These are phyloP conservation scores for Fusarium chaquense DNA, from an alignment of 2,329 filamentous ascomycete species.

Conservation along the genomic window DNA sequence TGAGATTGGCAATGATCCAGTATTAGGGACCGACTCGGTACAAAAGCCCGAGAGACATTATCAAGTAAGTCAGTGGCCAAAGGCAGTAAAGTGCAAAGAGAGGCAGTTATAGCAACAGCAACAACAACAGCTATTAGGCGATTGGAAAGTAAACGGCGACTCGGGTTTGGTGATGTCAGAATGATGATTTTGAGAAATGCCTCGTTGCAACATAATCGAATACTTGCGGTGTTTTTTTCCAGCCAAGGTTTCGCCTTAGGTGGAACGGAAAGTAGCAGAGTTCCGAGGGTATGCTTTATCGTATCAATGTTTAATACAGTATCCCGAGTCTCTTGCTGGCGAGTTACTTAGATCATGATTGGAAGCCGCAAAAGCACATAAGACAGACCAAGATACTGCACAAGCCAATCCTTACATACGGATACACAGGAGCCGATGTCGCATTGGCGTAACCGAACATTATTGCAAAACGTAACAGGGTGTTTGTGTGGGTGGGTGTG, in stretches of 20 bases:
- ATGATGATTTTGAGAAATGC: conserved; percentile 31
- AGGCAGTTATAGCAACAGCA: background rate
- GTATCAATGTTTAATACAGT: background rate
- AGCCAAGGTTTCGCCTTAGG: conserved; percentile 26
- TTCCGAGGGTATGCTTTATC: background rate
- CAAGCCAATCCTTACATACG: background rate
- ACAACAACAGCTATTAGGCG: conserved; percentile 6
- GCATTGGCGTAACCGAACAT: conserved; percentile 30
- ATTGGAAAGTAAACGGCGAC: background rate
- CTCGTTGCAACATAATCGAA: conserved; percentile 32
- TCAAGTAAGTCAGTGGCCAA: background rate
- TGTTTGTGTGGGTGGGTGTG: background rate
- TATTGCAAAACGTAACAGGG: conserved; percentile 25
- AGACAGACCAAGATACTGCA: background rate
- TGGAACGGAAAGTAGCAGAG: conserved; percentile 21
- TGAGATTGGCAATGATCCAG: conserved; percentile 11
- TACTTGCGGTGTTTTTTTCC: conserved; percentile 37
- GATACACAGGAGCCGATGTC: conserved; percentile 36
- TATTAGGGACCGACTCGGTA: conserved; percentile 21
- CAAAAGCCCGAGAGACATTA: conserved; percentile 20
- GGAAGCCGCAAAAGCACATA: conserved; percentile 12
- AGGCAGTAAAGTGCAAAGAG: background rate
- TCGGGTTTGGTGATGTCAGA: conserved; percentile 31
- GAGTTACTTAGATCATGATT: conserved; percentile 23
- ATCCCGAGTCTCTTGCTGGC: background rate